Percentiles rank a stretch among this genome's conserved stretches.
Evolutionary conservation across 129 eudicot species (phyloP).

Genomic region (Flaveria brownii): DNA sequence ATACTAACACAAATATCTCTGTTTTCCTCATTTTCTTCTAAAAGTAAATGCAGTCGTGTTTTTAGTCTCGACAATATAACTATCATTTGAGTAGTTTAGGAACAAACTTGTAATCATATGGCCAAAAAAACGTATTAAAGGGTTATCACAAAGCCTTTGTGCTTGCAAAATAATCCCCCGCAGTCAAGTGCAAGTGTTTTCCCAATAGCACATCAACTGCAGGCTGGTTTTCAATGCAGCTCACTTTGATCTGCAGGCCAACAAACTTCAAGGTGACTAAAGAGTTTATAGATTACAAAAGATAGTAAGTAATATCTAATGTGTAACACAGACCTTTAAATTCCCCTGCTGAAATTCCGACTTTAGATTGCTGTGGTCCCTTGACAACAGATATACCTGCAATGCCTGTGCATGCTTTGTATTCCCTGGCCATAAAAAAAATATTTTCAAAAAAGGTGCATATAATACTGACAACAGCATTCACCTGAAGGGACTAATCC

Average conservation of each 20-base stretch:
- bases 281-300: background rate
- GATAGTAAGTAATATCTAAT: background rate
- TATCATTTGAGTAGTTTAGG: background rate
- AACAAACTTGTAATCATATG: slow-evolving; percentile 2
- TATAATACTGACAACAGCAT: background rate
- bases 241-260: slow-evolving; percentile 48
- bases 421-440: slow-evolving; percentile 44
- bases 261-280: slow-evolving; percentile 12
- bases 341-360: slow-evolving; percentile 63
- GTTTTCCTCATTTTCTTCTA: background rate
- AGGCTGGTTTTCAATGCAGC: slow-evolving; percentile 56
- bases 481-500: background rate
- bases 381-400: slow-evolving; percentile 55
- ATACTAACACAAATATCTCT: background rate
- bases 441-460: background rate
- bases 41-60: background rate
- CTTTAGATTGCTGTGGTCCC: slow-evolving; percentile 66
- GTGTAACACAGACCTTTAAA: slow-evolving; percentile 53
- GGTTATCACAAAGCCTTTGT: slow-evolving; percentile 39
- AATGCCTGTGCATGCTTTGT: slow-evolving; percentile 45
- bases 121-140: background rate
- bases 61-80: background rate
- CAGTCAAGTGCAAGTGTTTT: slow-evolving; percentile 63
- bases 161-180: slow-evolving; percentile 53
- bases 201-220: slow-evolving; percentile 56